Base-by-base conservation (phyloP, 2,329 filamentous ascomycete genomes). In the Blastomyces gilchristii region DNA sequence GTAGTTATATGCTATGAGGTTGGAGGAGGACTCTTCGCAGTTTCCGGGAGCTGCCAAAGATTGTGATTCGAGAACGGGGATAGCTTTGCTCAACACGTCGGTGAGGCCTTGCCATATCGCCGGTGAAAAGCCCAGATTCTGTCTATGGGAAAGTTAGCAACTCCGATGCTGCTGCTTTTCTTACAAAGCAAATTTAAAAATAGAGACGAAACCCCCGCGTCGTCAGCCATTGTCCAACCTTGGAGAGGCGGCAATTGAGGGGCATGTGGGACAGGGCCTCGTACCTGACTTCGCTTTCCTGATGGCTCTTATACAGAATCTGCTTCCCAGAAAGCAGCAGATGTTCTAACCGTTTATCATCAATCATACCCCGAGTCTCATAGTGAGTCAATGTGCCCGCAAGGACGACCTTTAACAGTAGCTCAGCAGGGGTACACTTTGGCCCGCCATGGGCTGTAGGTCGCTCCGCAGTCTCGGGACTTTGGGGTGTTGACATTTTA, bases 31-130 rank as follows among this genome's bases (percentile, higher is more conserved):
- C 1, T 82, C 80, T 66, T 85, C 82, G 64, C 84, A 85, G 66
- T 83, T 81, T 37, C 82, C 80, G 18, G 77, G 74, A 22, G 78
- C 78, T 7, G 82, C 81, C 68, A 87, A 86, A 41, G 82, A 86
- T 66, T 85, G 82, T 43, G 80, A 78, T 70, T 86, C 84, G 53
- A 87, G 79, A 47, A 83, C 83, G 1, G 83, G 83, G 22, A 86
- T 82, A 22, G 84, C 85, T 63, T 82, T 81, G 60, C 80, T 81
- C 65, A 87, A 75, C 28, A 86, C 78, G 56, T 78, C 78, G 39
- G 81, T 81, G 58, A 86, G 77, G 49, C 84, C 83, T 67, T 82
- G 77, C 85, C 85, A 87, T 67, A 85, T 81, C 62, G 80, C 76
- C 47, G 78, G 76, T 52, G 82, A 80, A 65, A 81, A 76, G 47